Evolutionary conservation across 371 early-diverging fungal species (phyloP).

Genomic region (Chytridium lagenaria): DNA sequence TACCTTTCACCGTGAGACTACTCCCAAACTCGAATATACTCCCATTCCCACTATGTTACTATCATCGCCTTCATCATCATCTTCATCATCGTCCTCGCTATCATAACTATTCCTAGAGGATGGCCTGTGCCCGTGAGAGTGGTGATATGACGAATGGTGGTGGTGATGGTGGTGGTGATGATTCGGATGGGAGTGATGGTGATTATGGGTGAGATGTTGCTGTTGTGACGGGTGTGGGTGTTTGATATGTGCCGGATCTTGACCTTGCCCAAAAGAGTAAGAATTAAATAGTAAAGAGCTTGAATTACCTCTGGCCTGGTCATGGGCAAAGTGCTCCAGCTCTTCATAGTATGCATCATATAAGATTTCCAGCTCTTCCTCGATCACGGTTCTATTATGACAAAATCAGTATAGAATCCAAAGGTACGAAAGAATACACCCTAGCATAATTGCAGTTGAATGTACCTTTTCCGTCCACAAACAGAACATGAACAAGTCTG

Average conservation of each 20-base stretch:
- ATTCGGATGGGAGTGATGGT: conserved; percentile 33
- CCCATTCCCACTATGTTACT: conserved; percentile 51
- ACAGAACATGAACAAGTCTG: conserved; percentile 88
- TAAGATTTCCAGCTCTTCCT: conserved; percentile 86
- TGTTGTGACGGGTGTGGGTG: conserved; percentile 26
- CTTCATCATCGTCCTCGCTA: conserved; percentile 38
- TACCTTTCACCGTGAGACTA: conserved; percentile 72
- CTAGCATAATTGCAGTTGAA: too few species aligned
- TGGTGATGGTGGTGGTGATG: conserved; percentile 22
- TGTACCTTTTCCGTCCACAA: conserved; percentile 88
- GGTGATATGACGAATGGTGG: conserved; percentile 43
- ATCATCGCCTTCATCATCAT: conserved; percentile 42
- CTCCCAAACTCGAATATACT: conserved; percentile 71
- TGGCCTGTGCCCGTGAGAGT: conserved; percentile 27
- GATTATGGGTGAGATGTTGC: conserved; percentile 25
- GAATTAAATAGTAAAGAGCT: too few species aligned
- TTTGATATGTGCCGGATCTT: background rate
- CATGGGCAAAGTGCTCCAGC: conserved; percentile 84
- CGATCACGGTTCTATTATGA: conserved; percentile 78
- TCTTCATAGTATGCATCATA: conserved; percentile 94
- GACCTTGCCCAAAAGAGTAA: conserved; percentile 1
- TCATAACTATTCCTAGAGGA: conserved; percentile 3
- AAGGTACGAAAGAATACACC: background rate
- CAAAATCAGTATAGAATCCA: background rate
- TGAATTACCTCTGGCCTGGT: conserved; percentile 50